phyloP scores from a whole-genome alignment of 371 early-diverging fungal genomes.

The Lichtheimia ramosa region DNA sequence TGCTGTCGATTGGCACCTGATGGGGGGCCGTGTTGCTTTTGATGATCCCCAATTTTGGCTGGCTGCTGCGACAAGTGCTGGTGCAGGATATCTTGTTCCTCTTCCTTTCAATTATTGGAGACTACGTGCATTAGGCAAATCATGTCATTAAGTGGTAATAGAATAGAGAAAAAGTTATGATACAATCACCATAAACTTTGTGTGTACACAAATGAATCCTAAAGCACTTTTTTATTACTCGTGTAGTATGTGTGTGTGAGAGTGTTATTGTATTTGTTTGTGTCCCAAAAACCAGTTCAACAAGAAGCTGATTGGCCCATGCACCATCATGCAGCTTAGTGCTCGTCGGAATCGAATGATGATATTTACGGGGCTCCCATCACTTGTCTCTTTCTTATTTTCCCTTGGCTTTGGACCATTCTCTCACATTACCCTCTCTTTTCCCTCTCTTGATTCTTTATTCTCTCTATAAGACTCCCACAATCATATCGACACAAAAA shows the following conservation, averaged over 20 bases:
- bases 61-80: conserved; percentile 39
- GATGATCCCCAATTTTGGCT: conserved; percentile 52
- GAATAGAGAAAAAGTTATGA: neutral
- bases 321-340: neutral
- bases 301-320: neutral
- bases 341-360: neutral
- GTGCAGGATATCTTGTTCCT: conserved; percentile 53
- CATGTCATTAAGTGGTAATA: conserved; percentile 40
- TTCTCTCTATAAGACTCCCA: neutral
- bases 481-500: neutral
- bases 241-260: neutral
- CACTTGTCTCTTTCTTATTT: neutral
- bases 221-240: neutral
- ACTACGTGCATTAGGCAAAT: conserved; percentile 48
- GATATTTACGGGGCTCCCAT: neutral
- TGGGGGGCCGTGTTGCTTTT: conserved; percentile 49
- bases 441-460: neutral
- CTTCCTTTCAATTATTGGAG: conserved; percentile 60
- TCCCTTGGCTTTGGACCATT: neutral
- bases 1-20: conserved; percentile 51
- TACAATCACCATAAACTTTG: neutral
- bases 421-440: neutral
- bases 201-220: neutral
- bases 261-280: neutral
- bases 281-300: conserved; percentile 1